Percentiles rank a stretch among this genome's conserved stretches.
Evolutionary conservation across 306 rosid species (phyloP).

Genomic region (Morella rubra): DNA sequence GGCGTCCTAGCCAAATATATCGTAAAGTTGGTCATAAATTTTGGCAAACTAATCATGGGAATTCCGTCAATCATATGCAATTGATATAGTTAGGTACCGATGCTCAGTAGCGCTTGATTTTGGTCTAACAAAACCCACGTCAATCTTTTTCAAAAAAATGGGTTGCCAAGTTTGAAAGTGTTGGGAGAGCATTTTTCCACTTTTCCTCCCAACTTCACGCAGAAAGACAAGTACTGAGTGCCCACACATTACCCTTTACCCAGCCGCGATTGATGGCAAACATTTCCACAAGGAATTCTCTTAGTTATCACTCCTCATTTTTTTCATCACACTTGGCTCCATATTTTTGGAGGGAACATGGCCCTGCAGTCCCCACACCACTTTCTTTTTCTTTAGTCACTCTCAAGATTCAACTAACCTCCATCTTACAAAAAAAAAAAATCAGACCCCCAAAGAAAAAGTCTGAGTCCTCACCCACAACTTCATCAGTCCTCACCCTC

Average conservation of each 20-base stretch:
- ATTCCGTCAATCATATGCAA: constrained; percentile 28
- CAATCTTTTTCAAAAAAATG: background rate
- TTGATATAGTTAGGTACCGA: constrained; percentile 26
- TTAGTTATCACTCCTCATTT: constrained; percentile 22
- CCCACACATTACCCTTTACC: constrained; percentile 31
- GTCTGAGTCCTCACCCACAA: constrained; percentile 20
- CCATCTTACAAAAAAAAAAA: constrained; percentile 23
- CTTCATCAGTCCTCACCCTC: constrained; percentile 19
- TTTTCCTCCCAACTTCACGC: constrained; percentile 28
- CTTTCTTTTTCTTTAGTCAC: constrained; percentile 43
- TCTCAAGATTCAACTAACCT: constrained; percentile 58
- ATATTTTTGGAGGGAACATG: constrained; percentile 56
- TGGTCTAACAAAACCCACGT: constrained; percentile 32
- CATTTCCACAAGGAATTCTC: constrained; percentile 38
- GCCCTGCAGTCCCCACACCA: constrained; percentile 48
- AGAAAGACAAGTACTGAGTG: constrained; percentile 30
- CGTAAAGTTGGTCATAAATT: constrained; percentile 16
- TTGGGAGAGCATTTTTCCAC: constrained; percentile 13
- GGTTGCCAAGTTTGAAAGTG: constrained; percentile 30
- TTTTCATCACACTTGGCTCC: background rate
- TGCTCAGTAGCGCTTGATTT: constrained; percentile 27
- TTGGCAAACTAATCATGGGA: constrained; percentile 21
- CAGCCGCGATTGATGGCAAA: constrained; percentile 62
- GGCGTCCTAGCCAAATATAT: background rate
- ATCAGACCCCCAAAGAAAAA: constrained; percentile 1